Conservation (phyloP, 495 filamentous ascomycete species). For the Penicillium desertorum region DNA sequence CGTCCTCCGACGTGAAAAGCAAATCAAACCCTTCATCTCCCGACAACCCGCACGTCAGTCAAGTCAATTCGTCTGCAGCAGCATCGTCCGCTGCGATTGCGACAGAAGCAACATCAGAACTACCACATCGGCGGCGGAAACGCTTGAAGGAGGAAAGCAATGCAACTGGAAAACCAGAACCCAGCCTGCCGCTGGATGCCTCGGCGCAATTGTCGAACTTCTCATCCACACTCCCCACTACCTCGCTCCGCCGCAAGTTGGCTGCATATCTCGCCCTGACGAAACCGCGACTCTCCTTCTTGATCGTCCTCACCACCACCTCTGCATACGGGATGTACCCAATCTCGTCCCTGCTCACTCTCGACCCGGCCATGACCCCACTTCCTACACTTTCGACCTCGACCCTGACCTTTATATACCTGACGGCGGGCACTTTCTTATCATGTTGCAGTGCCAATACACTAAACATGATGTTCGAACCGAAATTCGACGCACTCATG, state of each 20-base stretch:
- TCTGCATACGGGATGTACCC: conserved; percentile 92
- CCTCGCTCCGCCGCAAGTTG: conserved; percentile 71
- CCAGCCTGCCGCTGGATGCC: conserved; percentile 71
- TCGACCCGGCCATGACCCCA: conserved; percentile 62
- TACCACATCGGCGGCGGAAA: conserved; percentile 53
- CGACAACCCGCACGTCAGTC: conserved; percentile 5
- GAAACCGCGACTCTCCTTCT: conserved; percentile 89
- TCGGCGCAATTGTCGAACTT: conserved; percentile 73
- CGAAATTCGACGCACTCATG: conserved; percentile 87
- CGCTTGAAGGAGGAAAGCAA: conserved; percentile 44
- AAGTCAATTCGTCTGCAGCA: conserved; percentile 13
- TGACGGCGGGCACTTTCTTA: conserved; percentile 85
- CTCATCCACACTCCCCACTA: conserved; percentile 64
- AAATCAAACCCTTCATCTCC: conserved; percentile 13
- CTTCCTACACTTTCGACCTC: conserved; percentile 84
- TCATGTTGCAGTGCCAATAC: conserved; percentile 86
- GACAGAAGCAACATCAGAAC: conserved; percentile 28
- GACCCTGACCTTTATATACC: conserved; percentile 85
- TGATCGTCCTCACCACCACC: conserved; percentile 88
- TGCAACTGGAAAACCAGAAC: conserved; percentile 29
- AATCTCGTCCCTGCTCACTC: conserved; percentile 55
- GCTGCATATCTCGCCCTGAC: conserved; percentile 89
- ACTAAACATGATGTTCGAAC: conserved; percentile 96
- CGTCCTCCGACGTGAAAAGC: conserved; percentile 23
- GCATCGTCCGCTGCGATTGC: conserved; percentile 19